Percentiles rank a stretch among this genome's conserved stretches.
Evolutionary conservation across 2,329 filamentous ascomycete species (phyloP).

Genomic region (Trichoderma citrinoviride): DNA sequence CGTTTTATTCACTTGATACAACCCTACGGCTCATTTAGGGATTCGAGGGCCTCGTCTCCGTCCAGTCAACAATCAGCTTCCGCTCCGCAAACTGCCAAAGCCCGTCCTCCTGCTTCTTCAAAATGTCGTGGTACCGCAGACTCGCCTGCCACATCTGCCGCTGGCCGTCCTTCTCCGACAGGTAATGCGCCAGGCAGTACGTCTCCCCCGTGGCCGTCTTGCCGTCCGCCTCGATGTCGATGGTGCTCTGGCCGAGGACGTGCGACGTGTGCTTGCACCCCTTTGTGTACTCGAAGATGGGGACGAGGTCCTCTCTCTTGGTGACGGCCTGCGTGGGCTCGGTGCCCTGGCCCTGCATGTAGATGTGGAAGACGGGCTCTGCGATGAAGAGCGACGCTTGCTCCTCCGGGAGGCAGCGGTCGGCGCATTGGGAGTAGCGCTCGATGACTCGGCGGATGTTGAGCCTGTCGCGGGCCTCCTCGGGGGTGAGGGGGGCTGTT

Average conservation of each 20-base stretch:
- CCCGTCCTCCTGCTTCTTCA: slow-evolving; percentile 3
- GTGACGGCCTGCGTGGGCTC: not conserved
- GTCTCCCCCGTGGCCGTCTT: slow-evolving; percentile 10
- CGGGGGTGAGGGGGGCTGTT: slow-evolving; percentile 2
- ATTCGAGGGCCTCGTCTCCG: slow-evolving; percentile 7
- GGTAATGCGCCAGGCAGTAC: slow-evolving; percentile 16
- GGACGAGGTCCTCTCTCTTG: slow-evolving; percentile 2
- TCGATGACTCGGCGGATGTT: slow-evolving; percentile 15
- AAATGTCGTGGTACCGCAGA: slow-evolving; percentile 14
- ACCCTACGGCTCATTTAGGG: not conserved
- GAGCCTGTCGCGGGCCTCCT: slow-evolving; percentile 7
- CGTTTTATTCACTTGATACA: not conserved
- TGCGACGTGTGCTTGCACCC: slow-evolving; percentile 10
- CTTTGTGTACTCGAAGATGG: slow-evolving; percentile 1
- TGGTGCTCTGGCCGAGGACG: slow-evolving; percentile 17
- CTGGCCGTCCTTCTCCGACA: slow-evolving; percentile 4
- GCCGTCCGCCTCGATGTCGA: slow-evolving; percentile 1
- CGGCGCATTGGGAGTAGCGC: slow-evolving; percentile 15
- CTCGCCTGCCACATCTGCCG: not conserved
- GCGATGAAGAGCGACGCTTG: slow-evolving; percentile 15
- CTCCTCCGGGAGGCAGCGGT: slow-evolving; percentile 13
- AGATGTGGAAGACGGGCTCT: not conserved
- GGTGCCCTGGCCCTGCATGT: slow-evolving; percentile 8
- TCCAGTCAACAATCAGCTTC: slow-evolving; percentile 16
- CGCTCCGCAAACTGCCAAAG: slow-evolving; percentile 11